A percentile compares a stretch with the other conserved stretches of the same genome.
phyloP scores from a whole-genome alignment of 148 eudicot genomes.

The Camellia sinensis region DNA sequence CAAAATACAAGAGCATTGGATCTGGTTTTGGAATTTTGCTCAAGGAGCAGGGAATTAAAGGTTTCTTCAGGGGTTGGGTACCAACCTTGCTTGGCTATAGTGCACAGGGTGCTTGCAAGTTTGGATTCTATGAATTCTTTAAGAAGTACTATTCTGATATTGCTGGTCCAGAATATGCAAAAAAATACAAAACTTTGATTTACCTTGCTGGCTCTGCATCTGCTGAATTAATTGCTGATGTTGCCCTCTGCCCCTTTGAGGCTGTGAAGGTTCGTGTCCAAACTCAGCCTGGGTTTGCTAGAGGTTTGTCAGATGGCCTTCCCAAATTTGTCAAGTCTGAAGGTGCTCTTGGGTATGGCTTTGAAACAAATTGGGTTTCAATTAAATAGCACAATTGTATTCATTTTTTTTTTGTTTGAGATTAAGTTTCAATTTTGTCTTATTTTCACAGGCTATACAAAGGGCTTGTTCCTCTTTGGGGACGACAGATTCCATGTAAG shows the following conservation, averaged over 20 bases:
- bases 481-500: slow-evolving; percentile 48
- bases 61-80: slow-evolving; percentile 36
- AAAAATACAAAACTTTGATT: slow-evolving; percentile 37
- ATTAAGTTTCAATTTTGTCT: neutral
- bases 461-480: slow-evolving; percentile 45
- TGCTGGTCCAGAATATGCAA: slow-evolving; percentile 40
- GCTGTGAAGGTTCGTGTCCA: slow-evolving; percentile 41
- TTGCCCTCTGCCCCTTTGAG: slow-evolving; percentile 41
- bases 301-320: slow-evolving; percentile 35
- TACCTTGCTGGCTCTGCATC: slow-evolving; percentile 43
- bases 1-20: slow-evolving; percentile 32
- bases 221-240: slow-evolving; percentile 35
- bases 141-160: slow-evolving; percentile 37
- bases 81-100: slow-evolving; percentile 41
- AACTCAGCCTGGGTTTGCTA: slow-evolving; percentile 44
- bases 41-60: slow-evolving; percentile 37
- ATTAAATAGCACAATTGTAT: neutral
- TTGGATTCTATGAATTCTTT: slow-evolving; percentile 35
- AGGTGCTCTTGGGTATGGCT: slow-evolving; percentile 34
- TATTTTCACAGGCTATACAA: slow-evolving; percentile 34
- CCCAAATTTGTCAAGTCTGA: slow-evolving; percentile 33
- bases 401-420: neutral
- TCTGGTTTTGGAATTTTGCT: slow-evolving; percentile 35
- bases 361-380: neutral
- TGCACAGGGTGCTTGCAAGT: slow-evolving; percentile 39